Base-by-base conservation (phyloP, 73 alveolate species). In the Diophrys sp. region DNA sequence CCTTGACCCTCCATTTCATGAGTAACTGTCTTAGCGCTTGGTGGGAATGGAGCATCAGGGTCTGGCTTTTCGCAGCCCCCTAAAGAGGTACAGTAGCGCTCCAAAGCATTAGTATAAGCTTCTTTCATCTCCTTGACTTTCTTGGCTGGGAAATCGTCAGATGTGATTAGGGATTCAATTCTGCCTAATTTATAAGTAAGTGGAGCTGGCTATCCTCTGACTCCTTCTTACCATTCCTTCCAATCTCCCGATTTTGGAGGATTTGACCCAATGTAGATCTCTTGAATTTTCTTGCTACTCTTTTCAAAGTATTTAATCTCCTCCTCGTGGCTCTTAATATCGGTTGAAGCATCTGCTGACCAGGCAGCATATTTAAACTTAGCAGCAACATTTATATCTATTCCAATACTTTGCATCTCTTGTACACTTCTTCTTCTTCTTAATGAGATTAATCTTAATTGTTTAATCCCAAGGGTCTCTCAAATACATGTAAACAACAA, bases 201-300 rank as follows among this genome's bases (percentile, higher is more conserved):
- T 44, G 62, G 62, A 44, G 62, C 62, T 11, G 62, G 62, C n/a
- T 5, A 44, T 5, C 18, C 18, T 44, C 62, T 44, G 5, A 44
- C 62, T 11, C 62, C 62, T 44, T 44, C 62, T 44, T 44, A 18
- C 62, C 62, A 44, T 44, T 44, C 5, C 5, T 44, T 5, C 62
- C 62, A 44, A 44, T 44, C 62, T 44, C 62, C 62, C n/a, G 62
- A 44, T 44, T 44, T 44, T 11, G 62, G 62, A 11, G 62, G 62
- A 18, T 44, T 44, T 11, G 62, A 44, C 18, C 62, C 62, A 44
- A 44, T 44, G 18, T 44, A 44, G 5, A 44, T 44, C 18, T 44
- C 62, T 18, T 44, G 5, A 5, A 44, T 18, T 18, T 44, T 11
- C 5, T 5, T 11, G 5, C 18, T 44, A 5, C 18, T 11, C 62